These are phyloP conservation scores for Picea mariana DNA, from an alignment of 83 land plant species.

Conservation along the genomic window DNA sequence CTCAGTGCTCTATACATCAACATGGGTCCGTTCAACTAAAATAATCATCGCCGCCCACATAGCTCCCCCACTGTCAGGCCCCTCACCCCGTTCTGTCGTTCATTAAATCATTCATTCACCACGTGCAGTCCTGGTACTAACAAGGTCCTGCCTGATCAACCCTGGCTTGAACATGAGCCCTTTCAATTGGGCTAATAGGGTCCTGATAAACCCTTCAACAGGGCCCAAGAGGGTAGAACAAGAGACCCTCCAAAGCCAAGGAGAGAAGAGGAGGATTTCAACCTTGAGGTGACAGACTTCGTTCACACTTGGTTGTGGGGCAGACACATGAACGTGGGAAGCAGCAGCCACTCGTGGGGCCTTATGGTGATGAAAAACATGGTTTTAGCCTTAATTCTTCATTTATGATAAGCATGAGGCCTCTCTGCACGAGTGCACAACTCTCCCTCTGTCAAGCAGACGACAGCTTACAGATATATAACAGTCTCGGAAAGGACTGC, in stretches of 20 bases:
- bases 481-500: slow-evolving; percentile 2
- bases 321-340: not conserved
- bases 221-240: too few relatives aligned
- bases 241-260: too few relatives aligned
- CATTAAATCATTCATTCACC: slow-evolving; percentile 7
- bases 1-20: slow-evolving; percentile 16
- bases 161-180: too few relatives aligned
- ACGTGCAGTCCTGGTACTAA: slow-evolving; percentile 1
- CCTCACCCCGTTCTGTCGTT: not conserved
- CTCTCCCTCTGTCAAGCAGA: slow-evolving; percentile 1
- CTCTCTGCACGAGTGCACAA: not conserved
- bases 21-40: slow-evolving; percentile 11
- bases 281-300: not conserved
- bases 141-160: too few relatives aligned
- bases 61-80: slow-evolving; percentile 8
- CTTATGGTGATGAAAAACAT: not conserved
- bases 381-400: too few relatives aligned
- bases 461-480: slow-evolving; percentile 11
- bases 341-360: slow-evolving; percentile 18
- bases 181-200: too few relatives aligned
- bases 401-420: not conserved
- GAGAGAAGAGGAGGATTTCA: not conserved
- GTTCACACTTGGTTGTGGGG: slow-evolving; percentile 14
- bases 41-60: slow-evolving; percentile 6
- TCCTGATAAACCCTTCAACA: too few relatives aligned